A percentile compares a stretch with the other conserved stretches of the same genome.
Evolutionary conservation across 352 stramenopile genomes (phyloP).

Genomic region (Globisporangium spiculum): DNA sequence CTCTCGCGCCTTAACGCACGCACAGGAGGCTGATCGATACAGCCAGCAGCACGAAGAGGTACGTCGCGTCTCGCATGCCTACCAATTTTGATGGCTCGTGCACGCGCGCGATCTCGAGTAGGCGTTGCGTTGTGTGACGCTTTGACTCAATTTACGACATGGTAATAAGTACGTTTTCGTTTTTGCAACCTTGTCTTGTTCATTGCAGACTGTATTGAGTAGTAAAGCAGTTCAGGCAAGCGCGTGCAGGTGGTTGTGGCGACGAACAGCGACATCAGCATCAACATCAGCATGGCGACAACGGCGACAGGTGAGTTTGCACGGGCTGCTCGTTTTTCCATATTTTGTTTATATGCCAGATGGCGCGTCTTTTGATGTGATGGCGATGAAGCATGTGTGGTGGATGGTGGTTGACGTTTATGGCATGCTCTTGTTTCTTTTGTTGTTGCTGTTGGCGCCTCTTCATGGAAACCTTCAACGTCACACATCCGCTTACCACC

Average conservation of each 20-base stretch:
- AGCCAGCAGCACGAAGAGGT: neutral
- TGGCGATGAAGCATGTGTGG: neutral
- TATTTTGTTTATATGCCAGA: constrained; percentile 5
- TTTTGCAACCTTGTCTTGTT: no score
- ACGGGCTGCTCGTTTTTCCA: constrained; percentile 3
- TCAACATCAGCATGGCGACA: constrained; percentile 4
- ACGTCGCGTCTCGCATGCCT: neutral
- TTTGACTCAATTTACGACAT: neutral
- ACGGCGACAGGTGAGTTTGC: constrained; percentile 3
- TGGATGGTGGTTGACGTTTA: neutral
- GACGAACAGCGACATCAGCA: neutral
- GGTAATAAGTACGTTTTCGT: no score
- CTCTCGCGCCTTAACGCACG: neutral
- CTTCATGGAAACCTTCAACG: neutral
- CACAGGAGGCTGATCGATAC: neutral
- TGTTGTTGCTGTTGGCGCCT: neutral
- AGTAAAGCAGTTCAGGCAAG: neutral
- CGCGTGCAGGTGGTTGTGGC: neutral
- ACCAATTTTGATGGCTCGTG: neutral
- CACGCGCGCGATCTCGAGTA: neutral
- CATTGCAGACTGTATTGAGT: neutral
- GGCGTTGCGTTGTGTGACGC: neutral
- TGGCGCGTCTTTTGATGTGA: neutral
- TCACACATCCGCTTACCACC: neutral
- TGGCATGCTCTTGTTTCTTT: neutral